Evolutionary conservation across 345 rosid genomes (phyloP).

Genomic region (Aethionema arabicum): DNA sequence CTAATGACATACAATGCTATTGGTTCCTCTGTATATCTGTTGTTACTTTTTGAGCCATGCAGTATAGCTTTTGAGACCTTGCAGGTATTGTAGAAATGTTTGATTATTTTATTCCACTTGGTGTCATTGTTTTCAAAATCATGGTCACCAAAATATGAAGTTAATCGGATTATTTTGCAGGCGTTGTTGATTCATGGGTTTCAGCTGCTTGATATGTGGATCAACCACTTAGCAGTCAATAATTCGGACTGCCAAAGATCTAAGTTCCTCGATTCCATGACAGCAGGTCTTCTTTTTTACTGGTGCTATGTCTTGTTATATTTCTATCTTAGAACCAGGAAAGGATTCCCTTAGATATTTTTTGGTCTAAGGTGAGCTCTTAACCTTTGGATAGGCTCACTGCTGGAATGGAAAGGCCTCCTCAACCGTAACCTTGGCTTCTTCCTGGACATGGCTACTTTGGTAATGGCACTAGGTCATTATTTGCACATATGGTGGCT

Average conservation of each 20-base stretch:
- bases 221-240: constrained; percentile 68
- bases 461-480: constrained; percentile 91
- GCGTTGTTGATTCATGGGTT: constrained; percentile 89
- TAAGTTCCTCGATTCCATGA: constrained; percentile 59
- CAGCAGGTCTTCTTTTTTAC: constrained; percentile 54
- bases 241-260: constrained; percentile 56
- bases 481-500: constrained; percentile 94
- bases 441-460: constrained; percentile 85
- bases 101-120: not conserved
- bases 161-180: constrained; percentile 43
- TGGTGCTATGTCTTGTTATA: constrained; percentile 5
- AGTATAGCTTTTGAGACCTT: constrained; percentile 47
- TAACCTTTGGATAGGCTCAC: constrained; percentile 59
- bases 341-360: constrained; percentile 9
- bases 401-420: constrained; percentile 91
- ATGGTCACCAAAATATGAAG: constrained; percentile 8
- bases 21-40: constrained; percentile 40
- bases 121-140: constrained; percentile 8
- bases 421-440: constrained; percentile 92
- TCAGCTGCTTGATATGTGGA: constrained; percentile 87
- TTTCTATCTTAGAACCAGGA: constrained; percentile 4
- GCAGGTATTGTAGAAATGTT: constrained; percentile 33
- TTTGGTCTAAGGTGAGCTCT: constrained; percentile 17
- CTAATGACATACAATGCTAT: constrained; percentile 37
- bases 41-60: constrained; percentile 45